Evolutionary conservation across 306 rosid genomes (phyloP).

Genomic region (Calophaca sinica): DNA sequence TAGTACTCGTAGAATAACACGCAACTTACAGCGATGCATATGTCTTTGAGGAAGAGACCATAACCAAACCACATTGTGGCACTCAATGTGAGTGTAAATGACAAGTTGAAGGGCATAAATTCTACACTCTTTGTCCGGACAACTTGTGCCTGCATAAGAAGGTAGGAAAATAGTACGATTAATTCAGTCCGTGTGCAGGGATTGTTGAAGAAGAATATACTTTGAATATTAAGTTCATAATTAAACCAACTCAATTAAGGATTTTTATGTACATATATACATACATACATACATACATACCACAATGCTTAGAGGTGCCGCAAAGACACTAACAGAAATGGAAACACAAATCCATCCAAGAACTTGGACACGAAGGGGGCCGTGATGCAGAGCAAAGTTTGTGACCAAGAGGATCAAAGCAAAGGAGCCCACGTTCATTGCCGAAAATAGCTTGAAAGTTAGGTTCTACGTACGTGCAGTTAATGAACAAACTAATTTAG

Average conservation of each 20-base stretch:
- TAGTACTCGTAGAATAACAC: too few relatives aligned
- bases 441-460: slow-evolving; percentile 60
- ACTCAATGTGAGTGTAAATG: slow-evolving; percentile 84
- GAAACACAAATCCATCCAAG: slow-evolving; percentile 86
- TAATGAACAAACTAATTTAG: not conserved
- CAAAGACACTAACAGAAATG: slow-evolving; percentile 72
- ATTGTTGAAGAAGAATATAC: too few relatives aligned
- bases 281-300: slow-evolving; percentile 51
- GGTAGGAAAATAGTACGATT: too few relatives aligned
- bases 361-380: slow-evolving; percentile 54
- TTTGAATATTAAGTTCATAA: too few relatives aligned
- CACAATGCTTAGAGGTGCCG: slow-evolving; percentile 85
- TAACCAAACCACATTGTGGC: slow-evolving; percentile 86
- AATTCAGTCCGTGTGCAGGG: too few relatives aligned
- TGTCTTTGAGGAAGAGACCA: slow-evolving; percentile 75
- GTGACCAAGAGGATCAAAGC: slow-evolving; percentile 58
- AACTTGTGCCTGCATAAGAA: slow-evolving; percentile 59
- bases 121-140: slow-evolving; percentile 81
- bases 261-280: too few relatives aligned
- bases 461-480: slow-evolving; percentile 49
- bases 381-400: slow-evolving; percentile 48
- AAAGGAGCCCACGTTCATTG: slow-evolving; percentile 69
- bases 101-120: slow-evolving; percentile 78
- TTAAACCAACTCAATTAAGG: too few relatives aligned
- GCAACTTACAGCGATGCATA: slow-evolving; percentile 83